Base-by-base conservation (phyloP, 1,284 basidiomycete species). In the Ustilago vetiveriae region DNA sequence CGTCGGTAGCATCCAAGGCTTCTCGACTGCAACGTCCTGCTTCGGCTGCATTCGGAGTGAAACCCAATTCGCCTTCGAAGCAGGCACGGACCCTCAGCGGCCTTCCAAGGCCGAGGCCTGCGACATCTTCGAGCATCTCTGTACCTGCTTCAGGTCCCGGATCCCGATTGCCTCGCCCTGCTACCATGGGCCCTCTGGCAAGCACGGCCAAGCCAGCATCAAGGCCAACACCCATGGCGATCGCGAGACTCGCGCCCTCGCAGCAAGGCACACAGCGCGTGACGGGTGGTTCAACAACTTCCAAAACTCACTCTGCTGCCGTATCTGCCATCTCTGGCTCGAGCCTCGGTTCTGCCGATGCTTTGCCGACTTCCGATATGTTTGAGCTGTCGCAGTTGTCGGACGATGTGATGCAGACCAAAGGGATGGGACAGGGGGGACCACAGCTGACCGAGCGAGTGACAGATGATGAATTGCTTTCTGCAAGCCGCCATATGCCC, bases 161-260 rank as follows among this genome's bases (percentile, higher is more conserved):
- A 17, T 63, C 59, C 11, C 53, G 65, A 23, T 54, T 68, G 9
- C 65, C 65, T 13, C 58, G 65, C 9, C 65, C 65, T 14, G 65
- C 65, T 8, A 50, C 48, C 3, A 8, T 43, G 17, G 46, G 35
- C 8, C 38, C 46, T 17, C 37, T 52, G 14, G 29, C 51, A 7
- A 47, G 5, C 8, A 8, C 27, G 16, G 36, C 30, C 11, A 51
- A 42, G 16, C 39, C 51, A 0, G 16, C 56, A 13, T 55, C 56
- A 3, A 51, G 64, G 30, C 65, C 65, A 4, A 30, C 58, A 1
- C 65, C 65, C 16, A 68, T 68, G 65, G 58, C 65, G 2, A 53
- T 68, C 16, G 54, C 58, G 8, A 48, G 65, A 26, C 56, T 66
- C 17, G 63, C 63, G 3, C 56, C 63, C 3, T 23, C 47, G 17